Evolutionary conservation across 768 basidiomycete species (phyloP).

Genomic region (Amanita molliuscula): DNA sequence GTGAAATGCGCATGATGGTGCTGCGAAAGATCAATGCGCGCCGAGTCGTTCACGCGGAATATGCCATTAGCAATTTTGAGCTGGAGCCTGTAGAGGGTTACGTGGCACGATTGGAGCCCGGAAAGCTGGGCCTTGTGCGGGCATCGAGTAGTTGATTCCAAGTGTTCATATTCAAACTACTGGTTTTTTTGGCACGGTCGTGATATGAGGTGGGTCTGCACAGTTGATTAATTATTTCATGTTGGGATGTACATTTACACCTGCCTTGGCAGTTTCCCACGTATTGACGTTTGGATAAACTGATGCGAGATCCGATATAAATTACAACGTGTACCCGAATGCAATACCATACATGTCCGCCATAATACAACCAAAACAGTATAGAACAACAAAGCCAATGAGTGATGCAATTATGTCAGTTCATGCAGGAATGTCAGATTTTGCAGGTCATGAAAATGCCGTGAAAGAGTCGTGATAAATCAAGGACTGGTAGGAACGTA

Average conservation of each 20-base stretch:
- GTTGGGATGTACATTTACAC: too few relatives aligned
- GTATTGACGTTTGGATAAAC: too few relatives aligned
- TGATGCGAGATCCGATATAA: background rate
- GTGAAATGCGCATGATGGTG: slow-evolving; percentile 46
- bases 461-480: background rate
- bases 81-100: slow-evolving; percentile 50
- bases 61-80: slow-evolving; percentile 59
- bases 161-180: background rate
- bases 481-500: background rate
- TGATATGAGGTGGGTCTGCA: too few relatives aligned
- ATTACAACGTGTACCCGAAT: too few relatives aligned
- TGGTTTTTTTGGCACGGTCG: too few relatives aligned
- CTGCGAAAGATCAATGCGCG: slow-evolving; percentile 63
- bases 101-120: slow-evolving; percentile 44
- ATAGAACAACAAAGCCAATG: too few relatives aligned
- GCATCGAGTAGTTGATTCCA: background rate
- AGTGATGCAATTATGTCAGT: background rate
- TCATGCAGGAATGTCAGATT: background rate
- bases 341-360: slow-evolving; percentile 21
- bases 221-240: too few relatives aligned
- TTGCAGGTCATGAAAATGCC: background rate
- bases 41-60: slow-evolving; percentile 59
- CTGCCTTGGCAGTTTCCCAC: too few relatives aligned
- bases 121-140: slow-evolving; percentile 40
- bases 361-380: slow-evolving; percentile 22